phyloP scores from a whole-genome alignment of 208 protist species.

The Trypanosoma vivax region DNA sequence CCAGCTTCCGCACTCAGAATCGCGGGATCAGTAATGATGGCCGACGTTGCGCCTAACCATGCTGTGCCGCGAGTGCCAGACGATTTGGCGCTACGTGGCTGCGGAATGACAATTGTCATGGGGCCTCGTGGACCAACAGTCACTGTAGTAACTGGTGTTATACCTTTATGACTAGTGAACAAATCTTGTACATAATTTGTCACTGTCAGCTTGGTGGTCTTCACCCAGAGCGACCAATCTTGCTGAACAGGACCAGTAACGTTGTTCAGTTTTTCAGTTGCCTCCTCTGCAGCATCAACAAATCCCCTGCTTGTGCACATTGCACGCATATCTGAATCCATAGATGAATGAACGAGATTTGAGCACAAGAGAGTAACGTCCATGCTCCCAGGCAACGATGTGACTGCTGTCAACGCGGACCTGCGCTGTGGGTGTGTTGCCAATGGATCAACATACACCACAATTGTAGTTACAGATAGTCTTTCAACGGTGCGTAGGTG shows the following conservation, averaged over 20 bases:
- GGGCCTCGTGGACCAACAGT: constrained; percentile 30
- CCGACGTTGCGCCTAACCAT: constrained; percentile 22
- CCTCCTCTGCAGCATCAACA: constrained; percentile 64
- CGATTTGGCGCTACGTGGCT: constrained; percentile 74
- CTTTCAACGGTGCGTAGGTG: constrained; percentile 23
- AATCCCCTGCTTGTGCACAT: constrained; percentile 44
- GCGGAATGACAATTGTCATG: constrained; percentile 68
- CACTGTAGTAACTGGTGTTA: constrained; percentile 27
- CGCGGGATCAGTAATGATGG: constrained; percentile 56
- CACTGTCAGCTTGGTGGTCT: constrained; percentile 52
- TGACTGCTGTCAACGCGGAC: constrained; percentile 26
- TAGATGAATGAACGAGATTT: constrained; percentile 42
- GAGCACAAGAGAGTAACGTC: constrained; percentile 48
- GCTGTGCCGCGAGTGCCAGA: constrained; percentile 49
- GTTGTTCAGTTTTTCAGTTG: constrained; percentile 33
- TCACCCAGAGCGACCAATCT: constrained; percentile 67
- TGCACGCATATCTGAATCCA: constrained; percentile 34
- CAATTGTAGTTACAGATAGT: constrained; percentile 34
- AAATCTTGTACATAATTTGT: constrained; percentile 29
- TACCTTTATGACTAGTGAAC: constrained; percentile 22
- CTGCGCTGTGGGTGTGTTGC: constrained; percentile 28
- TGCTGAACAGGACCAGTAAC: constrained; percentile 12
- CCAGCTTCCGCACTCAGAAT: constrained; percentile 72
- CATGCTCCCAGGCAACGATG: constrained; percentile 28
- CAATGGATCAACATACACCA: constrained; percentile 45